These are phyloP conservation scores for Cenchrus americanus DNA, from an alignment of 176 grass and related monocot genomes.

Conservation along the genomic window DNA sequence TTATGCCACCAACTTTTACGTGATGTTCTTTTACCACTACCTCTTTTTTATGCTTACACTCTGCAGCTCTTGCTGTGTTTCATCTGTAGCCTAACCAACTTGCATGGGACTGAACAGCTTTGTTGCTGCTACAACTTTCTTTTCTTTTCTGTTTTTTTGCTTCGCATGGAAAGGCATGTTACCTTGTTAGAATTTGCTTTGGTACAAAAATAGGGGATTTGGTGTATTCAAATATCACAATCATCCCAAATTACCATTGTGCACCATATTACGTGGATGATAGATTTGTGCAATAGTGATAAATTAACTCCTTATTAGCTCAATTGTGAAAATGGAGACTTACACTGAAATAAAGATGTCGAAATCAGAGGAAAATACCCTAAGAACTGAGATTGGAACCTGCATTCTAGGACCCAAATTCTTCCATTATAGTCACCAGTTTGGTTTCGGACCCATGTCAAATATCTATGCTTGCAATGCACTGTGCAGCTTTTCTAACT, in stretches of 20 bases:
- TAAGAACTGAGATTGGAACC: neutral
- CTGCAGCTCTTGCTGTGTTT: neutral
- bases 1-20: neutral
- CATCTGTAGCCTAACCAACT: neutral
- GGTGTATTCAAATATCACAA: neutral
- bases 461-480: neutral
- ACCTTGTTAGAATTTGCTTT: neutral
- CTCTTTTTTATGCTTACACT: neutral
- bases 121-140: neutral
- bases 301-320: no score
- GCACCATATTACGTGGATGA: neutral
- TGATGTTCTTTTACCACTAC: neutral
- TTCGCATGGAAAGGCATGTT: neutral
- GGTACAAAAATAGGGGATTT: neutral
- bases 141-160: neutral
- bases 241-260: neutral
- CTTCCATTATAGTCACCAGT: neutral
- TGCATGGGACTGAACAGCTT: no score
- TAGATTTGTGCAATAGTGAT: constrained; percentile 1
- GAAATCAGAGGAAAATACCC: neutral
- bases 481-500: neutral
- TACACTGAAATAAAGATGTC: neutral
- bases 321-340: neutral
- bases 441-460: neutral
- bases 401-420: neutral